Conservation (phyloP, 1,284 basidiomycete genomes). For the Grifola frondosa region DNA sequence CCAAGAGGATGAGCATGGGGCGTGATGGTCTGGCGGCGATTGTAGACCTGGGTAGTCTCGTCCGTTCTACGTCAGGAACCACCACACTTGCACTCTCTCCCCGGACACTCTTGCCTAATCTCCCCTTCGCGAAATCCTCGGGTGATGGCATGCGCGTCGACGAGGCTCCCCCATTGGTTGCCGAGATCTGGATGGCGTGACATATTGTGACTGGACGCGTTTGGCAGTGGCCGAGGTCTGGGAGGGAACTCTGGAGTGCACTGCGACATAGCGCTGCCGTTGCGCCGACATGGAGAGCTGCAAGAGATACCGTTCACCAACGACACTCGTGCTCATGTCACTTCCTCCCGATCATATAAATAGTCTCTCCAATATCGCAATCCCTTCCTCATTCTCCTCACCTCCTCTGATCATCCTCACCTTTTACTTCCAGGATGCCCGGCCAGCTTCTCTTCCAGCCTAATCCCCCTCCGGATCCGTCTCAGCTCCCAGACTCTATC, state of each 20-base stretch:
- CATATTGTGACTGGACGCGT: conserved; percentile 12
- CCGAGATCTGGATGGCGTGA: too few relatives aligned
- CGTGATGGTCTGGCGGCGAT: too few relatives aligned
- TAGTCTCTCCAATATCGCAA: conserved; percentile 5
- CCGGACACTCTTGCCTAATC: too few relatives aligned
- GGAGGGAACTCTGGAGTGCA: neutral
- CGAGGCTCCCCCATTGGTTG: too few relatives aligned
- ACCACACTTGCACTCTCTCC: too few relatives aligned
- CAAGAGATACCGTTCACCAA: too few relatives aligned
- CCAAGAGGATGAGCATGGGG: too few relatives aligned
- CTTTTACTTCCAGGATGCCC: conserved; percentile 44
- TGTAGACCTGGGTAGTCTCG: too few relatives aligned
- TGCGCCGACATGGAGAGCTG: too few relatives aligned
- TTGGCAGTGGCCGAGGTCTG: conserved; percentile 7
- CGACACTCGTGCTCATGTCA: conserved; percentile 2
- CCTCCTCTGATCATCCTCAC: conserved; percentile 2
- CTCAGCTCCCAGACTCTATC: conserved; percentile 53
- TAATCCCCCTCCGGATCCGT: conserved; percentile 64
- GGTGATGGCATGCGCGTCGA: too few relatives aligned
- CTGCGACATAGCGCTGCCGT: conserved; percentile 4
- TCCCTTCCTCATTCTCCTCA: conserved; percentile 6
- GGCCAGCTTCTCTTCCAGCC: conserved; percentile 52
- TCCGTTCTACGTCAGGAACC: too few relatives aligned
- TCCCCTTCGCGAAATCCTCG: too few relatives aligned
- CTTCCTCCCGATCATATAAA: conserved; percentile 10